These are phyloP conservation scores for Lantana camara DNA, from an alignment of 257 asterid species.

Conservation along the genomic window DNA sequence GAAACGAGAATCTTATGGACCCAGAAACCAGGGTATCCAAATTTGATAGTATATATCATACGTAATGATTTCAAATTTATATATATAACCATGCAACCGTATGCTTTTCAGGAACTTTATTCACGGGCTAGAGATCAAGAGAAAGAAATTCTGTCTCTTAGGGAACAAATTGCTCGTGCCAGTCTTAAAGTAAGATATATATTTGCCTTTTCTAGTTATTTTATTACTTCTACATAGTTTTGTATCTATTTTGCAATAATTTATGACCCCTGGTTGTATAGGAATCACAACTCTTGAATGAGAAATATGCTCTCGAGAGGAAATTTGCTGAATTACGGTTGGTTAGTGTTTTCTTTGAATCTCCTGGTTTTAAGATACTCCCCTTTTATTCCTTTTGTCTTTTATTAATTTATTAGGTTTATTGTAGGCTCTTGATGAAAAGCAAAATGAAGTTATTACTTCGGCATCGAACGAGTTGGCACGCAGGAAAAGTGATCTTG, in stretches of 20 bases:
- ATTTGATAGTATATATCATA: not conserved
- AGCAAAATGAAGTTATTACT: constrained; percentile 68
- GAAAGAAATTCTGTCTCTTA: constrained; percentile 58
- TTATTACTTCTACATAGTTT: too few species aligned
- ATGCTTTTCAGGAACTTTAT: constrained; percentile 49
- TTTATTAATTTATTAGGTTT: not conserved
- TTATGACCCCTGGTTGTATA: too few species aligned
- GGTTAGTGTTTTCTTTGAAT: too few species aligned
- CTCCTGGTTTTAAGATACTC: too few species aligned
- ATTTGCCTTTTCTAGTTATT: too few species aligned
- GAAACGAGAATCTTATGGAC: constrained; percentile 40
- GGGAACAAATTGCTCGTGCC: constrained; percentile 52
- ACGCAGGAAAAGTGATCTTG: constrained; percentile 71
- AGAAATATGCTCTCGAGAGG: too few species aligned
- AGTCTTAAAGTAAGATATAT: too few species aligned
- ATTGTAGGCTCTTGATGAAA: constrained; percentile 68
- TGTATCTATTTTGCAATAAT: too few species aligned
- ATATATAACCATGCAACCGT: not conserved
- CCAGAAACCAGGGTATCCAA: constrained; percentile 53
- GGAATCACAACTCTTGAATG: too few species aligned
- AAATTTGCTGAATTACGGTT: too few species aligned
- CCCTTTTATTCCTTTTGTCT: too few species aligned
- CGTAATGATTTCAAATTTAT: not conserved
- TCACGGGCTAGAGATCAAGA: constrained; percentile 52
- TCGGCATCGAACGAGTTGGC: constrained; percentile 69